Evolutionary conservation across 2,329 filamentous ascomycete genomes (phyloP).

Genomic region (Chrysoporthe austroafricana): DNA sequence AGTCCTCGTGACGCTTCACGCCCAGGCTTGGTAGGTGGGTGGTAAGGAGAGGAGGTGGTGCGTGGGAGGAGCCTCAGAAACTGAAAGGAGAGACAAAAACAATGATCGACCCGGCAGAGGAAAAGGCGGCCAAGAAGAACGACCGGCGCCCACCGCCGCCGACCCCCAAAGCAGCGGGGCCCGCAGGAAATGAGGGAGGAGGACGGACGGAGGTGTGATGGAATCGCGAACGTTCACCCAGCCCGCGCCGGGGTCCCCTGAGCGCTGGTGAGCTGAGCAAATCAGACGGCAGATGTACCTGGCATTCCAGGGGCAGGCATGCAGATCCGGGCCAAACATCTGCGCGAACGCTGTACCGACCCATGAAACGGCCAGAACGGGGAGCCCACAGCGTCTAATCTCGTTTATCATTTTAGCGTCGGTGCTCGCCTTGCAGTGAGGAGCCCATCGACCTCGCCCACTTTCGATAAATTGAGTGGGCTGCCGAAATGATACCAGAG

Average conservation of each 20-base stretch:
- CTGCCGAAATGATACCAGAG: constrained; percentile 27
- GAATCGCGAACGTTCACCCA: constrained; percentile 26
- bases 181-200: constrained; percentile 29
- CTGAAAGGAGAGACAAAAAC: constrained; percentile 26
- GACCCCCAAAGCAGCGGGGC: constrained; percentile 19
- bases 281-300: constrained; percentile 28
- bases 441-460: constrained; percentile 24
- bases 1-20: constrained; percentile 29
- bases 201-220: constrained; percentile 24
- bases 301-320: constrained; percentile 24
- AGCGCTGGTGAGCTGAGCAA: constrained; percentile 19
- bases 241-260: constrained; percentile 26
- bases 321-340: constrained; percentile 26
- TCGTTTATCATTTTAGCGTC: constrained; percentile 27
- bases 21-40: constrained; percentile 24
- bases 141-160: constrained; percentile 23
- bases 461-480: constrained; percentile 28
- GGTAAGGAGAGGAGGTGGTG: constrained; percentile 28
- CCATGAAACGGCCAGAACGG: constrained; percentile 24
- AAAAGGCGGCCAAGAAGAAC: constrained; percentile 25
- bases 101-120: constrained; percentile 26
- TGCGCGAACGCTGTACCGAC: constrained; percentile 20
- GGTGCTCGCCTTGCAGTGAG: constrained; percentile 21
- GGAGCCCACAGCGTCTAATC: constrained; percentile 24
- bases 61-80: constrained; percentile 19